A percentile compares a stretch with the other conserved stretches of the same genome.
These are phyloP conservation scores for Adansonia grandidieri DNA, from an alignment of 441 rosid species.

Conservation along the genomic window DNA sequence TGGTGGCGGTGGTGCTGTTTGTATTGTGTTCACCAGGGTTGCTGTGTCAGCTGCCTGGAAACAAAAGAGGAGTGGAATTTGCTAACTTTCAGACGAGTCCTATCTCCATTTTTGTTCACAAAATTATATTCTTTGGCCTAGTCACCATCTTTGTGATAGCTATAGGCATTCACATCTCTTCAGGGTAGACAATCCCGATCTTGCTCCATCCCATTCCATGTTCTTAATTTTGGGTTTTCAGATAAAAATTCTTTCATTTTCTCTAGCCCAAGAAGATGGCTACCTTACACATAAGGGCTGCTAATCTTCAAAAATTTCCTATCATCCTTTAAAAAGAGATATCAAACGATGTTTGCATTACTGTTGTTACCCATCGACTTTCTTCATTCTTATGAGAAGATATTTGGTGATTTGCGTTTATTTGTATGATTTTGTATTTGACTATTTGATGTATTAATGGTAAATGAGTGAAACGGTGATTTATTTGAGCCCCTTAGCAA, in stretches of 20 bases:
- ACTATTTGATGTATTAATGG: not conserved
- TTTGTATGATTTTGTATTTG: too few relatives aligned
- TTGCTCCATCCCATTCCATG: too few relatives aligned
- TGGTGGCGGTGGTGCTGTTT: constrained; percentile 13
- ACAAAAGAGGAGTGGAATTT: constrained; percentile 58
- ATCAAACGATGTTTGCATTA: too few relatives aligned
- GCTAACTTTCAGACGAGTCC: constrained; percentile 65
- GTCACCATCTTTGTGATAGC: constrained; percentile 69
- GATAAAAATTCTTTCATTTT: too few relatives aligned
- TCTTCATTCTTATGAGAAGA: too few relatives aligned
- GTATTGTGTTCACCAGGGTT: constrained; percentile 62
- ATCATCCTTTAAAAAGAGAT: too few relatives aligned
- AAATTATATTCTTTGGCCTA: constrained; percentile 66
- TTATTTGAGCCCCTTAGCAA: not conserved
- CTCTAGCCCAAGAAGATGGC: too few relatives aligned
- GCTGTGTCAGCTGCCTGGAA: constrained; percentile 72
- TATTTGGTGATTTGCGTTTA: too few relatives aligned
- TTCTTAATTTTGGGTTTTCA: too few relatives aligned
- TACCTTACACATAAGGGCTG: too few relatives aligned
- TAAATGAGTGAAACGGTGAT: not conserved
- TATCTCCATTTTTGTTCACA: constrained; percentile 57
- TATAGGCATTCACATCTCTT: constrained; percentile 44
- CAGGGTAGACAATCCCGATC: constrained; percentile 26
- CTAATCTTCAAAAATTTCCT: too few relatives aligned
- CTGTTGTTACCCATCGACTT: too few relatives aligned